Percentiles rank a stretch among this genome's conserved stretches.
Evolutionary conservation across 1,139 yeast genomes (phyloP).

Genomic region (Kurtzmaniella quercitrusa): DNA sequence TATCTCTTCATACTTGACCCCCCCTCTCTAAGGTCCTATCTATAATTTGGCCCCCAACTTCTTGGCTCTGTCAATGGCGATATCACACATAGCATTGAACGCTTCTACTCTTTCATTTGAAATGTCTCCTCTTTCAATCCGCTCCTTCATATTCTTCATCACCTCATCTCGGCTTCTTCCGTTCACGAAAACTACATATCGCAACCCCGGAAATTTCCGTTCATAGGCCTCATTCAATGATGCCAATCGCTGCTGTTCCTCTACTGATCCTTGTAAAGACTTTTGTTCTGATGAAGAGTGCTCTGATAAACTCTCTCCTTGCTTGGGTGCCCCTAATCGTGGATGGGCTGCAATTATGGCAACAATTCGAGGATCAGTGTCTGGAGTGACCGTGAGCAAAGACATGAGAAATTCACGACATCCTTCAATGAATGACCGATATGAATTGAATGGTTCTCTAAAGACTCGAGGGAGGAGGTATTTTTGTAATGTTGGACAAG

Average conservation of each 20-base stretch:
- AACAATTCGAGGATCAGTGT: slow-evolving; percentile 29
- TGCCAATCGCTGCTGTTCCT: slow-evolving; percentile 44
- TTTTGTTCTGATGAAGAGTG: slow-evolving; percentile 74
- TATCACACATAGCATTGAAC: slow-evolving; percentile 83
- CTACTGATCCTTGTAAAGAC: slow-evolving; percentile 43
- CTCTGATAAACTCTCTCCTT: slow-evolving; percentile 41
- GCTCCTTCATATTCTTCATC: slow-evolving; percentile 57
- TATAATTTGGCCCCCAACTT: slow-evolving; percentile 35
- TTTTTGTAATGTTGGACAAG: slow-evolving; percentile 50
- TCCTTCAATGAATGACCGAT: slow-evolving; percentile 49
- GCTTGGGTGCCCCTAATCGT: slow-evolving; percentile 65
- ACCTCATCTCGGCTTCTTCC: slow-evolving; percentile 67
- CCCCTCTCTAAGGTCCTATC: too few species aligned
- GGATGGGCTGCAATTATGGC: slow-evolving; percentile 83
- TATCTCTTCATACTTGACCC: too few species aligned
- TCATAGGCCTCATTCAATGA: slow-evolving; percentile 64
- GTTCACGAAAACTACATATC: slow-evolving; percentile 89
- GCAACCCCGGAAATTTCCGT: slow-evolving; percentile 67
- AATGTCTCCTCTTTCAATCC: slow-evolving; percentile 56
- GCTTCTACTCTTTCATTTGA: slow-evolving; percentile 59
- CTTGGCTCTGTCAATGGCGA: slow-evolving; percentile 72
- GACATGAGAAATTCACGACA: slow-evolving; percentile 35
- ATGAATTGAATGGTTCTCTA: slow-evolving; percentile 20
- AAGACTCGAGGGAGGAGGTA: slow-evolving; percentile 36
- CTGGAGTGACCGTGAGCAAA: slow-evolving; percentile 23